These are phyloP conservation scores for Geosmithia morbida DNA, from an alignment of 2,329 filamentous ascomycete species.

Conservation along the genomic window DNA sequence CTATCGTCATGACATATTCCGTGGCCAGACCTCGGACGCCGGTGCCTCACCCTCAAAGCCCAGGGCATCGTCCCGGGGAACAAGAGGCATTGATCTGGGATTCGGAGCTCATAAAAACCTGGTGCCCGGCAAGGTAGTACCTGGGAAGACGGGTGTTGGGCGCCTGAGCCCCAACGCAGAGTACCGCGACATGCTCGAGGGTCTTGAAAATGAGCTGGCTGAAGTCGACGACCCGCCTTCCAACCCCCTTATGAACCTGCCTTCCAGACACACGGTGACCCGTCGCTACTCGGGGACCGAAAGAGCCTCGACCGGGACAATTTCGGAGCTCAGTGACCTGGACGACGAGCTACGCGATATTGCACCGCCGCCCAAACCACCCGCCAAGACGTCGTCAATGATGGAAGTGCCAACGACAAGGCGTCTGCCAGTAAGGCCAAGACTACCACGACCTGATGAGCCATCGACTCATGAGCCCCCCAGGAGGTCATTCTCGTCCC, in stretches of 20 bases:
- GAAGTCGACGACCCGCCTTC: slow-evolving; percentile 8
- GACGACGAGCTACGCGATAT: slow-evolving; percentile 25
- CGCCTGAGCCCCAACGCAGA: slow-evolving; percentile 17
- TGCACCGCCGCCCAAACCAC: slow-evolving; percentile 5
- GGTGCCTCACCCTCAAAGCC: slow-evolving; percentile 9
- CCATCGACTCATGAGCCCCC: neutral
- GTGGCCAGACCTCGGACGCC: slow-evolving; percentile 9
- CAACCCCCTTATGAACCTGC: slow-evolving; percentile 8
- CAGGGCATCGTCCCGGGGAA: slow-evolving; percentile 8
- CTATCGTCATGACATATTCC: slow-evolving; percentile 40
- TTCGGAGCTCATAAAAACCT: slow-evolving; percentile 38
- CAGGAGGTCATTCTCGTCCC: neutral
- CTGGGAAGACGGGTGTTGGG: slow-evolving; percentile 8
- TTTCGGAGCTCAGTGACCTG: slow-evolving; percentile 38
- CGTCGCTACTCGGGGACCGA: neutral
- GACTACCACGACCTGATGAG: slow-evolving; percentile 6
- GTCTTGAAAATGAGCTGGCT: slow-evolving; percentile 25
- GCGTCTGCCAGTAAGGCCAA: slow-evolving; percentile 10
- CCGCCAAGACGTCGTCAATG: slow-evolving; percentile 9
- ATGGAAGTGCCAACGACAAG: slow-evolving; percentile 5
- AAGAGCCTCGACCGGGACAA: slow-evolving; percentile 2
- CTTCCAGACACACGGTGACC: neutral
- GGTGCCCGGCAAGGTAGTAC: slow-evolving; percentile 21
- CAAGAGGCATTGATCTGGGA: slow-evolving; percentile 34
- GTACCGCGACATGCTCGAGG: slow-evolving; percentile 26